Percentiles rank a stretch among this genome's conserved stretches.
Evolutionary conservation across 176 grass and related monocot genomes (phyloP).

Genomic region (Juncus effusus): DNA sequence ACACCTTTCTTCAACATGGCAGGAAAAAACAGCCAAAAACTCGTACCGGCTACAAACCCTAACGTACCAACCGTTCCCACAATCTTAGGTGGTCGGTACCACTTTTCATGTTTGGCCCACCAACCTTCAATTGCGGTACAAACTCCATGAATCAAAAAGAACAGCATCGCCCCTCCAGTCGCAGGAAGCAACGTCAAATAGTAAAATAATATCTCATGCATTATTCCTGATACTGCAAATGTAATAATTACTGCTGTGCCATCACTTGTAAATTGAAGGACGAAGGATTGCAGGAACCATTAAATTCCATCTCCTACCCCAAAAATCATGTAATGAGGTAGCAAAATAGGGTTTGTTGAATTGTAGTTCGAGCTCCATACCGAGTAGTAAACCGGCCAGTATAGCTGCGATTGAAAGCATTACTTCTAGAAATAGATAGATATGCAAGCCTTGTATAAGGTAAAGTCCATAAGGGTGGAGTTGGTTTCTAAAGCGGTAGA

Average conservation of each 20-base stretch:
- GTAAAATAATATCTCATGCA: slow-evolving; percentile 24
- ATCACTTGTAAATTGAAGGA: slow-evolving; percentile 13
- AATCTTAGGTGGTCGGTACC: not conserved
- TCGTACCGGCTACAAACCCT: slow-evolving; percentile 7
- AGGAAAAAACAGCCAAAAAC: slow-evolving; percentile 21
- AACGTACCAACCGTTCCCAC: not conserved
- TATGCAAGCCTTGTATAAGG: not conserved
- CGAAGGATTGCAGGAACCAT: slow-evolving; percentile 26
- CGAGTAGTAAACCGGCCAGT: not conserved
- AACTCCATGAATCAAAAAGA: slow-evolving; percentile 23
- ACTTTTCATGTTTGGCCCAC: not conserved
- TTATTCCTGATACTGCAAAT: slow-evolving; percentile 24
- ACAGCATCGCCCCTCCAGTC: slow-evolving; percentile 9
- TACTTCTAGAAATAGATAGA: slow-evolving; percentile 13
- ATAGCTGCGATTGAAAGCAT: not conserved
- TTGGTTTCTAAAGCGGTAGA: slow-evolving; percentile 13
- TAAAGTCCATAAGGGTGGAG: not conserved
- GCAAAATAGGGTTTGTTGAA: slow-evolving; percentile 13
- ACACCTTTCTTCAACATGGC: not conserved
- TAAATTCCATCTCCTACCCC: slow-evolving; percentile 27
- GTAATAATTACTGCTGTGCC: slow-evolving; percentile 8
- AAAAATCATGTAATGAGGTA: slow-evolving; percentile 11
- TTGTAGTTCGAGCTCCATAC: slow-evolving; percentile 14
- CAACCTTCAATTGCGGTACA: slow-evolving; percentile 2
- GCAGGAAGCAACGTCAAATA: slow-evolving; percentile 4